Conservation (phyloP, 129 eudicot genomes). For the Flaveria linearis region DNA sequence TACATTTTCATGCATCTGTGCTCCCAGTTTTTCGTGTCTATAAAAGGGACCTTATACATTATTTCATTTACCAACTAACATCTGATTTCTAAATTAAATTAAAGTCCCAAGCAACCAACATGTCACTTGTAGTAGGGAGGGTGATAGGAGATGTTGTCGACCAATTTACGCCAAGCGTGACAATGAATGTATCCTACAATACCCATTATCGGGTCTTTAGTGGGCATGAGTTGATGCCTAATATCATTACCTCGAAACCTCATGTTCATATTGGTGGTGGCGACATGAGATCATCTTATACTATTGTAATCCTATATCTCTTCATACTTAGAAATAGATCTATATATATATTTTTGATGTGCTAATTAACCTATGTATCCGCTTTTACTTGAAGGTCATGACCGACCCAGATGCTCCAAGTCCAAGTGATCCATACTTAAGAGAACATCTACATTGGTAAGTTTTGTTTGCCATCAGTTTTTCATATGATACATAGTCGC, state of each 20-base stretch:
- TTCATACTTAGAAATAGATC: conserved; percentile 13
- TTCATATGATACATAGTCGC: background rate
- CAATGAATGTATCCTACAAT: conserved; percentile 58
- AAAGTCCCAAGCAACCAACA: background rate
- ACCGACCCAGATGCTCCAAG: conserved; percentile 95
- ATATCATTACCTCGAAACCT: conserved; percentile 50
- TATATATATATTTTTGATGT: conserved; percentile 6
- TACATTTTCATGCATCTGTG: conserved; percentile 31
- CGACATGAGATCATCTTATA: conserved; percentile 83
- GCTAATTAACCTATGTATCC: background rate
- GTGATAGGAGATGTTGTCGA: conserved; percentile 90
- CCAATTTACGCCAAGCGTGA: conserved; percentile 72
- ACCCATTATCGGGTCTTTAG: conserved; percentile 49
- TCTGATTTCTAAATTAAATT: background rate
- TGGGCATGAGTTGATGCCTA: conserved; percentile 89
- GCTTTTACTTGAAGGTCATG: conserved; percentile 56
- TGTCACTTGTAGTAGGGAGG: conserved; percentile 65
- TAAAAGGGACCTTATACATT: conserved; percentile 44
- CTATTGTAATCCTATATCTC: conserved; percentile 53
- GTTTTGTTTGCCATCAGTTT: conserved; percentile 1
- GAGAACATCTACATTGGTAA: conserved; percentile 92
- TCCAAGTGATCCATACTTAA: conserved; percentile 85
- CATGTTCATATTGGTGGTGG: conserved; percentile 81
- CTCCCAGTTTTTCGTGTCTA: conserved; percentile 37
- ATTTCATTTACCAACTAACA: conserved; percentile 23